Base-by-base conservation (phyloP, 2,329 filamentous ascomycete genomes). In the Tolypocladium sp. region DNA sequence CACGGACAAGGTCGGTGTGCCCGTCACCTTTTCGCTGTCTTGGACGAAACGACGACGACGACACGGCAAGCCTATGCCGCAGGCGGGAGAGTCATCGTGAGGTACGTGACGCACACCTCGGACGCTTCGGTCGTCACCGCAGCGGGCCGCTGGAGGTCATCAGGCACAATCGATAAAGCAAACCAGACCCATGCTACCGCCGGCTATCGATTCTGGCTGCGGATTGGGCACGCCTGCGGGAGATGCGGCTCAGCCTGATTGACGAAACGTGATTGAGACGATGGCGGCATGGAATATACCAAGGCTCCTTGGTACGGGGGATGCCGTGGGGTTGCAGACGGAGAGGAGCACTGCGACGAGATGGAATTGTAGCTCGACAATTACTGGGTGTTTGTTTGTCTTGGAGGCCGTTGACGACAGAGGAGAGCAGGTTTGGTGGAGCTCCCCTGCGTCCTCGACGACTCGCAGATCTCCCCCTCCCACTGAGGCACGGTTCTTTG, bases 211-310 rank as follows among this genome's bases (percentile, higher is more conserved):
- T 30, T 30, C 35, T 55, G 54, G 37, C 38, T 13, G 35, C 35
- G 25, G 25, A 4, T 27, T 41, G 4, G 38, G 40, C 37, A 55
- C 38, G 37, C 54, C 54, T 30, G 22, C 35, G 52, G 37, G 20
- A 33, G 54, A 41, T 30, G 35, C 17, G 25, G 9, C 33, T 33
- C 38, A 42, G 38, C 33, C 25, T 56, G 38, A 33, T 30, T 56
- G 54, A 42, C 54, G 54, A 56, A 56, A 56, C 54, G 27, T 13
- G 35, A 41, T 55, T 55, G 53, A 55, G 53, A 41, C 53, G 53
- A 51, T 30, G 46, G 46, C 46, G 27, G 46, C 30, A 33, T 27
- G 27, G n/a, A 30, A 7, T 17, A 41, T 41, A 7, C 38, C 38
- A 20, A 7, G 37, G 6, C 25, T 20, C n/a, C 4, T 33, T 52